Evolutionary conservation across 2,329 filamentous ascomycete species (phyloP), one percentile per base, ranked within the genome.

Genomic region (Tolypocladium amazonense): DNA sequence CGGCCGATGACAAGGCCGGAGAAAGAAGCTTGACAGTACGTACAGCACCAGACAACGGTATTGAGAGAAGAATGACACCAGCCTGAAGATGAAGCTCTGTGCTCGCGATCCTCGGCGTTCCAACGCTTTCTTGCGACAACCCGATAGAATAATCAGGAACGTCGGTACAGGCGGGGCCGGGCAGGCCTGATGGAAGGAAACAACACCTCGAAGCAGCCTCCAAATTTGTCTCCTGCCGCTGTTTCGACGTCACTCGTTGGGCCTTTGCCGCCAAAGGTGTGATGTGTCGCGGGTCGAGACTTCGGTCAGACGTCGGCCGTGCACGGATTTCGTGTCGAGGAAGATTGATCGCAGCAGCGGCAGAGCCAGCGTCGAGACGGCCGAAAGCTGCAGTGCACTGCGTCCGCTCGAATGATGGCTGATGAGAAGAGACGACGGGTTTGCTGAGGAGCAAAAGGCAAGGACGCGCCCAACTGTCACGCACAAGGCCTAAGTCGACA

Each of bases 81-180:
- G 56, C 70, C 68, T 72, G 74, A 79, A 83, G 81, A 85, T 75
- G 81, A 83, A 84, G 83, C 83, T 86, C 82, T 85, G 75, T 85
- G 80, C 83, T 83, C 80, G 66, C 71, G 70, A 69, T 72, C 72
- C 67, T 68, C 64, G 60, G 56, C 63, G 56, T 61, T 50, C 25
- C 57, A 47, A 60, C 47, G 56, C 47, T 58, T 58, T 59, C 25
- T 58, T 56, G 56, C 58, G 53, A 62, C 60, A 55, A 62, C 59
- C 62, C 59, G 58, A 61, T 43, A 43, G 53, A 41, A 59, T 45
- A 57, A 58, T 60, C 58, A 59, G 56, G 58, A 41, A 39, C 54
- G 62, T 60, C 55, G 55, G 27, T 58, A 54, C 60, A 60, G 58
- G 56, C 25, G 39, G 43, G 43, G 37, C 43, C 54, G 20, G 33